These are phyloP conservation scores for Leishmania tarentolae DNA, from an alignment of 208 protist species.

Conservation along the genomic window DNA sequence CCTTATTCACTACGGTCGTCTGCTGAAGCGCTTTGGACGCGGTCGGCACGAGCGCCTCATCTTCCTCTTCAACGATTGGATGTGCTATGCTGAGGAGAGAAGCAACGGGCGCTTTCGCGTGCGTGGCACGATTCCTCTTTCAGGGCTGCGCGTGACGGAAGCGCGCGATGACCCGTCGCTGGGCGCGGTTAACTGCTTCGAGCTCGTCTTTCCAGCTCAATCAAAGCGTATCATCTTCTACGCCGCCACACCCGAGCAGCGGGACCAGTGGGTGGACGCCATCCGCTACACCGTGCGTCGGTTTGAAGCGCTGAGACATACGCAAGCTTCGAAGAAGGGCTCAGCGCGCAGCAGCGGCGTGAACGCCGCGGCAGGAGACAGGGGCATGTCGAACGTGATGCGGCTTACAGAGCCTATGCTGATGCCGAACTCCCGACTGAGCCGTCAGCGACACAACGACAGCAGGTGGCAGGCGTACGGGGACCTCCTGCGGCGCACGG, in stretches of 20 bases:
- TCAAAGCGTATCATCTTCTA: slow-evolving; percentile 68
- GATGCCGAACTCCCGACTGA: slow-evolving; percentile 45
- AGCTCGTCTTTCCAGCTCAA: slow-evolving; percentile 36
- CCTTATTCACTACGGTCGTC: slow-evolving; percentile 73
- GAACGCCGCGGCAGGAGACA: slow-evolving; percentile 7
- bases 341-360: neutral
- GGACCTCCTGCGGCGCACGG: slow-evolving; percentile 31
- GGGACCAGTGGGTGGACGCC: slow-evolving; percentile 75
- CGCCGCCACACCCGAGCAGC: slow-evolving; percentile 66
- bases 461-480: slow-evolving; percentile 39
- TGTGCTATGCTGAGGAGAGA: slow-evolving; percentile 86
- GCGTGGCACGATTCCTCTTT: slow-evolving; percentile 65
- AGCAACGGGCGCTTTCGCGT: slow-evolving; percentile 62
- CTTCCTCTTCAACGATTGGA: slow-evolving; percentile 84
- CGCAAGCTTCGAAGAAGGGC: neutral
- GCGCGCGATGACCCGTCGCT: slow-evolving; percentile 32
- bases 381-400: slow-evolving; percentile 24
- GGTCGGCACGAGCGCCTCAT: slow-evolving; percentile 73
- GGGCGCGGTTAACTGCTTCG: slow-evolving; percentile 52
- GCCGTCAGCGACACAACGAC: slow-evolving; percentile 55
- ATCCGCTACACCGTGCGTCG: slow-evolving; percentile 54
- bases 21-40: slow-evolving; percentile 65
- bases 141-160: slow-evolving; percentile 49
- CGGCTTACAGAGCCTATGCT: slow-evolving; percentile 33
- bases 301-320: slow-evolving; percentile 17